Conservation (phyloP, 495 filamentous ascomycete species). For the Staphylotrichum tortipilum region DNA sequence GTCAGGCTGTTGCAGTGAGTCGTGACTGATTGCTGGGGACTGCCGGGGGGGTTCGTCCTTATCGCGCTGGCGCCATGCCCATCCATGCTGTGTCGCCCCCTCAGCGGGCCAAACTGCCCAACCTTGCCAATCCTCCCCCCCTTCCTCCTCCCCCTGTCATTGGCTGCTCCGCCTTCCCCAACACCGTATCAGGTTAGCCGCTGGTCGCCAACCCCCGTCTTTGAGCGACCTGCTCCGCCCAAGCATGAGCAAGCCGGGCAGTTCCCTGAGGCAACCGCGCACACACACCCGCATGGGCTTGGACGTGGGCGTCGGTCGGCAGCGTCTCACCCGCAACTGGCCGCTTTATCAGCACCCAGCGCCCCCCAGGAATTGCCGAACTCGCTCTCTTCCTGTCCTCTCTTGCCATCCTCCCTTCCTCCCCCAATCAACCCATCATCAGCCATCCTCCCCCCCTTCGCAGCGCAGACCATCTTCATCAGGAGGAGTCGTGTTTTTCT, state of each 20-base stretch:
- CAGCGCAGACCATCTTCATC: background rate
- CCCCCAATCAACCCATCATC: constrained; percentile 38
- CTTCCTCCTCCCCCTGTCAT: constrained; percentile 12
- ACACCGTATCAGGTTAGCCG: constrained; percentile 10
- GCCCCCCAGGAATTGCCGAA: constrained; percentile 26
- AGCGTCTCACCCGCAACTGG: no score
- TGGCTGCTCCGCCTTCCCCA: constrained; percentile 23
- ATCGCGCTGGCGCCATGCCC: background rate
- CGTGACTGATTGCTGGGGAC: background rate
- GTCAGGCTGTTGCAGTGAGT: background rate
- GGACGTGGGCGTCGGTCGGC: no score
- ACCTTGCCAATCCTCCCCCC: no score
- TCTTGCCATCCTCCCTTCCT: constrained; percentile 22
- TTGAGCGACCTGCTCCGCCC: constrained; percentile 8
- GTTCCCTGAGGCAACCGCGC: constrained; percentile 20
- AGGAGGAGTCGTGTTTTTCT: no score
- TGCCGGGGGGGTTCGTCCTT: no score
- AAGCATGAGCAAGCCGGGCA: constrained; percentile 5
- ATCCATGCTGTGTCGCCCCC: no score
- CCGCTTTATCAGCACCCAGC: constrained; percentile 25
- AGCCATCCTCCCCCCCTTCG: constrained; percentile 19
- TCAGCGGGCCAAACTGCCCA: no score
- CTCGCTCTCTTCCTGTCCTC: constrained; percentile 18
- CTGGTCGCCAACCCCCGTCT: constrained; percentile 14
- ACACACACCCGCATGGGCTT: constrained; percentile 22